Base-by-base conservation (phyloP, 2,329 filamentous ascomycete species). In the Lasiodiplodia citricola region DNA sequence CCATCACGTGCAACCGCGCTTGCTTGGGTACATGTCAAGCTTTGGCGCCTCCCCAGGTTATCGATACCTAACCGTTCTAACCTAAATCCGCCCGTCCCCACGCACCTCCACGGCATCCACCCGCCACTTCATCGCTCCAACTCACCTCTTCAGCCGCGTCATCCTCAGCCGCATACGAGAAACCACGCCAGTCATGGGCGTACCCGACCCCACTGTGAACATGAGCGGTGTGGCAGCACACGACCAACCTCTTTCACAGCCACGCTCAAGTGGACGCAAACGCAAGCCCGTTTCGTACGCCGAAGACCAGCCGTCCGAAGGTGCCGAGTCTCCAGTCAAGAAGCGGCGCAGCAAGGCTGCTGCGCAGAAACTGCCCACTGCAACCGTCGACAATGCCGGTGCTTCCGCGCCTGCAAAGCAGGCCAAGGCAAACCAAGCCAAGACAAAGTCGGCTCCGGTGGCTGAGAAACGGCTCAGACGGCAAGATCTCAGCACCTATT, bases 381-480 rank as follows among this genome's bases (percentile, higher is more conserved):
- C n/a, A 14, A 4, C 25, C n/a, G 47, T 37, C 8, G 67, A 50
- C 18, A 18, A n/a, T 10, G 31, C 21, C 51, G 23, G 16, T 14
- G 18, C 28, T 25, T 50, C 44, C 58, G 58, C 18, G 21, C 35
- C 65, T 56, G 21, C 65, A 6, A 58, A 72, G 38, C 69, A 70
- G 6, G 68, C 66, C 7, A 74, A 75, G 70, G 70, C n/a, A 10
- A 58, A 56, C n/a, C 69, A 70, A 4, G 68, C 66, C 7, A 74
- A 75, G 70, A 70, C n/a, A 10, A 58, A 56, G 35, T 21, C 37
- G 16, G 10, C 41, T 18, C 47, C 25, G 23, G 57, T 71, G 35
- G 71, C 70, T 63, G 78, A 80, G 70, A 79, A 77, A 72, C 76
- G 78, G 21, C 72, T 76, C 41, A 72, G 66, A 52, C 65, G 69